A percentile compares a stretch with the other conserved stretches of the same genome.
phyloP scores from a whole-genome alignment of 108 stramenopile species.

The Stephanodiscus minutulus region DNA sequence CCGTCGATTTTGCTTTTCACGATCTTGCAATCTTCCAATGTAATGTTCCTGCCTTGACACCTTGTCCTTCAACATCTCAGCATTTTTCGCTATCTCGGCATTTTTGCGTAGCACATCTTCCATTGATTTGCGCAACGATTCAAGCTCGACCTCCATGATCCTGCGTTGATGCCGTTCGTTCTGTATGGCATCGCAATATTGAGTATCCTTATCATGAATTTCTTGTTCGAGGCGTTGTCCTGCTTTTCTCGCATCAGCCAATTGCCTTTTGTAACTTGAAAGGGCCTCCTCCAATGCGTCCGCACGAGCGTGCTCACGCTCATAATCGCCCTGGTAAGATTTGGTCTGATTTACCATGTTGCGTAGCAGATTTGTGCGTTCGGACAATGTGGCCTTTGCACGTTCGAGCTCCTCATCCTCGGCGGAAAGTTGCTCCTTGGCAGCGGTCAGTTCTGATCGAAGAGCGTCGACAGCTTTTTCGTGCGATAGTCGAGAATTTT shows the following conservation, averaged over 20 bases:
- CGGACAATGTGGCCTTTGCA: slow-evolving; percentile 28
- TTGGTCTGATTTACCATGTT: slow-evolving; percentile 30
- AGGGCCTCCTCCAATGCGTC: slow-evolving; percentile 6
- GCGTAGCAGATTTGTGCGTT: slow-evolving; percentile 32
- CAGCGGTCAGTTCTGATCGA: slow-evolving; percentile 16
- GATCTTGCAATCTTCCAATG: slow-evolving; percentile 34
- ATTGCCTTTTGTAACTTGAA: slow-evolving; percentile 11
- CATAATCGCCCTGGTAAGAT: slow-evolving; percentile 13
- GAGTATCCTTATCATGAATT: slow-evolving; percentile 27
- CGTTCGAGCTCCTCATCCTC: slow-evolving; percentile 23
- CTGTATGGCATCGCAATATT: slow-evolving; percentile 22
- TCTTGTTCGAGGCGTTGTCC: slow-evolving; percentile 14
- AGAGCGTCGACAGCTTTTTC: slow-evolving; percentile 18
- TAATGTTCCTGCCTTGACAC: slow-evolving; percentile 34
- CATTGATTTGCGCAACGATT: slow-evolving; percentile 21
- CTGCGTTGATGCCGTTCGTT: slow-evolving; percentile 41
- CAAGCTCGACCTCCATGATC: slow-evolving; percentile 16
- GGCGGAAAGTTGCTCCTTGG: slow-evolving; percentile 16
- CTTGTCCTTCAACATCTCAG: slow-evolving; percentile 20
- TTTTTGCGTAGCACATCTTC: slow-evolving; percentile 18
- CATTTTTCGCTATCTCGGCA: slow-evolving; percentile 34
- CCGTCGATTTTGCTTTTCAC: slow-evolving; percentile 26
- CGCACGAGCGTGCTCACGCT: slow-evolving; percentile 4
- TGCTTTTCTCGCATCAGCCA: neutral
- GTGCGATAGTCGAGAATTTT: slow-evolving; percentile 3